A percentile compares a stretch with the other conserved stretches of the same genome.
Conservation (phyloP, 1,139 yeast genomes). For the Saccharomyces uvarum region DNA sequence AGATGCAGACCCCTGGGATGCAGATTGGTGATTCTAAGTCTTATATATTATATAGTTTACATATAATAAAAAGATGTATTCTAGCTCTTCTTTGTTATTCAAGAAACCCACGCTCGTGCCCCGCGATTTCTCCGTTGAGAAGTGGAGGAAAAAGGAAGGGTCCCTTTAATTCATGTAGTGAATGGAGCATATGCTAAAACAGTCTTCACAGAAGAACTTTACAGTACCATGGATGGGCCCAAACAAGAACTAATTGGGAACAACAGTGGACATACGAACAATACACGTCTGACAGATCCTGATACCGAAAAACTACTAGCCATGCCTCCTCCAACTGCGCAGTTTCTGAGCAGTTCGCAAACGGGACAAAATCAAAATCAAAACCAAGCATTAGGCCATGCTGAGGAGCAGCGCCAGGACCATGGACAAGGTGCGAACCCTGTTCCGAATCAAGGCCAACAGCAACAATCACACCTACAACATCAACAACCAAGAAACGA, state of each 20-base stretch:
- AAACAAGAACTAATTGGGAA: not conserved
- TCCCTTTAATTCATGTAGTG: not conserved
- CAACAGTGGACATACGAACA: not conserved
- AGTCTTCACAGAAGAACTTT: not conserved
- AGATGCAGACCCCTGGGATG: not conserved
- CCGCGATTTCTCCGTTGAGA: not conserved
- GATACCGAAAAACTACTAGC: slow-evolving; percentile 8
- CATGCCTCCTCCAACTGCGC: slow-evolving; percentile 13
- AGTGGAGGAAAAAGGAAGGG: not conserved
- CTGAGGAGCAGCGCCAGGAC: slow-evolving; percentile 2
- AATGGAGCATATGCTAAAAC: not conserved
- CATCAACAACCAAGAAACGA: slow-evolving; percentile 12
- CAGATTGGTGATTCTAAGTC: not conserved
- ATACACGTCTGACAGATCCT: slow-evolving; percentile 6
- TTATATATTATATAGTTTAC: not conserved
- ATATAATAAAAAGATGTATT: not conserved
- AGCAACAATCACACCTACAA: slow-evolving; percentile 2
- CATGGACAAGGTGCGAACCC: slow-evolving; percentile 1
- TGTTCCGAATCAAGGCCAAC: slow-evolving; percentile 7
- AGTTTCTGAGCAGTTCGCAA: slow-evolving; percentile 1
- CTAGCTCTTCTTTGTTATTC: not conserved
- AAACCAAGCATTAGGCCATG: slow-evolving; percentile 1
- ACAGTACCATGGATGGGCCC: not conserved
- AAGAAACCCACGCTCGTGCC: not conserved
- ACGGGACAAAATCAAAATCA: not conserved